phyloP scores from a whole-genome alignment of 345 rosid species.

The Linum lewisii region DNA sequence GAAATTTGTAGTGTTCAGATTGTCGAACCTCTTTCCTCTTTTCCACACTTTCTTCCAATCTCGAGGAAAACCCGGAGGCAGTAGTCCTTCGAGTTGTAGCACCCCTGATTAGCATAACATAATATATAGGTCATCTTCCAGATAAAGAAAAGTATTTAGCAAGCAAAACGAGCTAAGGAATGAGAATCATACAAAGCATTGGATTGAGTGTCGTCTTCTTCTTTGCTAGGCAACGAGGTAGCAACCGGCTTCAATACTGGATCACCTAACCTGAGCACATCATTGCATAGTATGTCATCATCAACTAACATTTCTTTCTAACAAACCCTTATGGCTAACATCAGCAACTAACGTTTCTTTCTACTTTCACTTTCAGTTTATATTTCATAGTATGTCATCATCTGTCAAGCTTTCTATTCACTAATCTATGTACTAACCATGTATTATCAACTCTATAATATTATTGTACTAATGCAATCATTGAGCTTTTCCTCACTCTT shows the following conservation, averaged over 20 bases:
- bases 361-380: no score
- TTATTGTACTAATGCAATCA: no score
- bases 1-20: not conserved
- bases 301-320: no score
- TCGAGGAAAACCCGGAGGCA: conserved; percentile 26
- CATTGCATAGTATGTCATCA: no score
- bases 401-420: no score
- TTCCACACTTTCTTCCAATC: conserved; percentile 28
- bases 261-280: conserved; percentile 42
- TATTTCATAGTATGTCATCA: no score
- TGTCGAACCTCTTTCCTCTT: conserved; percentile 24
- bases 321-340: no score
- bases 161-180: not conserved
- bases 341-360: no score
- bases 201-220: conserved; percentile 76
- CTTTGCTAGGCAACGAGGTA: conserved; percentile 36
- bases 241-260: conserved; percentile 33
- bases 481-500: no score
- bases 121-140: not conserved
- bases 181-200: conserved; percentile 51
- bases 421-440: no score
- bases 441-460: no score
- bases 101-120: conserved; percentile 15
- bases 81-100: conserved; percentile 45
- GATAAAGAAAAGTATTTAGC: no score